Base-by-base conservation (phyloP, 768 basidiomycete genomes). In the Tricholoma bakamatsutake region DNA sequence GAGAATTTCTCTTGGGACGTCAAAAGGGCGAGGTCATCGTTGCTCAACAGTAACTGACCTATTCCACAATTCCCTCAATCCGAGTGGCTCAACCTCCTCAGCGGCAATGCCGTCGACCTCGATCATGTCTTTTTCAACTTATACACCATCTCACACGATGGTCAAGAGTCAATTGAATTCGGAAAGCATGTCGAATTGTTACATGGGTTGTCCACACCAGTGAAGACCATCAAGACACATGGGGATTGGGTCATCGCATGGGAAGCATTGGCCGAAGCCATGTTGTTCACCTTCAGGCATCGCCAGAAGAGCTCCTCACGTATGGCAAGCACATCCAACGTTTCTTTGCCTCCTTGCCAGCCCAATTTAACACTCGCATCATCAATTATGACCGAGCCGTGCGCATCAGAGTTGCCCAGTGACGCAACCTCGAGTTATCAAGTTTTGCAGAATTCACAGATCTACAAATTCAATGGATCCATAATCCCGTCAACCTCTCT, bases 311-410 rank as follows among this genome's bases (percentile, higher is more conserved):
- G 51, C 55, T 71, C 53, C 7, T 11, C 13, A 45, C 5, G 13
- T 71, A 68, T 24, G 21, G 21, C 21, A 24, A 24, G 21, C 21
- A 24, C 21, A 24, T 24, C 21, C 21, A 24, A 24, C 3, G 21
- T 24, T 24, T 24, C 21, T 24, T 24, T 24, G 21, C 21, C 3
- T 24, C 21, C 21, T 24, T 45, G 40, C 5, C 37, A 39, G 15
- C 1, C 15, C 5, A 12, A 39, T n/a, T 5, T 1, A 12, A 66
- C 33, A 4, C 6, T 12, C 33, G 55, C 4, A 49, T 73, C 57
- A 64, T 73, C 56, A 11, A 64, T 4, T 71, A 61, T 53, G 71
- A 76, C 40, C 51, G 52, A 37, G 59, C 59, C 5, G 47, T 66
- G 37, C 34, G 56, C 7, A 30, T 58, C 37, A 18, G 56, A 1